These are phyloP conservation scores for Curvularia lunata DNA, from an alignment of 2,329 filamentous ascomycete genomes.

Conservation along the genomic window DNA sequence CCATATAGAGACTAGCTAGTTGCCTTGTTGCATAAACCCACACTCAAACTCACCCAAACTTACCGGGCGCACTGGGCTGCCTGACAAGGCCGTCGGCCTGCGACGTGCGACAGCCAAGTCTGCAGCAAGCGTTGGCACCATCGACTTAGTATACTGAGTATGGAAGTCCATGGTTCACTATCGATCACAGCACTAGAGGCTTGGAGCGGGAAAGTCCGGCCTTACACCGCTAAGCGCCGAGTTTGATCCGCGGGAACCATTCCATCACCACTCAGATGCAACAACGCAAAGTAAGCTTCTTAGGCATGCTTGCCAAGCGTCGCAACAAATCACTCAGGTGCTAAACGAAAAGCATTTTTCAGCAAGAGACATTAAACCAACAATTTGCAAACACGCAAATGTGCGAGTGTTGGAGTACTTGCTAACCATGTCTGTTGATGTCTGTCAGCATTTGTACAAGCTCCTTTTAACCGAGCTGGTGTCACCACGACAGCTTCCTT, in stretches of 20 bases:
- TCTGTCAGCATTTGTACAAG: constrained; percentile 16
- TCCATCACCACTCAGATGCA: not conserved
- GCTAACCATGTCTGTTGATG: constrained; percentile 7
- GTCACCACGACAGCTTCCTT: not conserved
- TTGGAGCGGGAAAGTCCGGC: constrained; percentile 31
- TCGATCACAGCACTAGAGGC: constrained; percentile 39
- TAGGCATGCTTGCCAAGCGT: not conserved
- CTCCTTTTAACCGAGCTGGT: constrained; percentile 2
- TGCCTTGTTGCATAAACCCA: not conserved
- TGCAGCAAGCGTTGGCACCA: not conserved
- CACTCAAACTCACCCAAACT: not conserved
- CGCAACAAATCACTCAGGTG: not conserved
- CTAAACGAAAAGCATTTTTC: not conserved
- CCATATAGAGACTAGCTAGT: not conserved
- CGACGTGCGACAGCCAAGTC: constrained; percentile 1
- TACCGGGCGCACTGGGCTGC: not conserved
- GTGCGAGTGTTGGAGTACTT: not conserved
- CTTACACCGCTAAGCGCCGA: constrained; percentile 3
- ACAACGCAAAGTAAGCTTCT: not conserved
- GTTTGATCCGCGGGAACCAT: not conserved
- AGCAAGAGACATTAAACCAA: not conserved
- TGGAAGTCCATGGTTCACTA: constrained; percentile 18
- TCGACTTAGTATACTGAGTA: constrained; percentile 27
- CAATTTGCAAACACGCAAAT: not conserved
- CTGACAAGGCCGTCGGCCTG: not conserved